Conservation (phyloP, 75 land plant genomes). For the Isoetes taiwanensis region DNA sequence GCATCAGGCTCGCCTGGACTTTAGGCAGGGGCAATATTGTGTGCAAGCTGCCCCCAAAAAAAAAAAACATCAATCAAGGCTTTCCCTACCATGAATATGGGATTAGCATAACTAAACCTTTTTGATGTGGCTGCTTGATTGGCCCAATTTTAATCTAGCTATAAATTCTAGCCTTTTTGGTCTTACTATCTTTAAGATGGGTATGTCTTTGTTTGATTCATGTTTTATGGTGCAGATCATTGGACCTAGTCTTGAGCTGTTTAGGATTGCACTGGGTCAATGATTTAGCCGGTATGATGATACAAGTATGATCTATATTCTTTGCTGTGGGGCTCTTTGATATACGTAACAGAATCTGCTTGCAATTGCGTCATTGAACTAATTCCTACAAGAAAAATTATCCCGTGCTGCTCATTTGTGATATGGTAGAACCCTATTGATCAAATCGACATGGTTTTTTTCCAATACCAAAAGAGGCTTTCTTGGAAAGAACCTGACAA, state of each 20-base stretch:
- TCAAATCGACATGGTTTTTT: not conserved
- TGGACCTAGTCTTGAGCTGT: constrained; percentile 76
- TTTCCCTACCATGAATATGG: not conserved
- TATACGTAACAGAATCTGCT: not conserved
- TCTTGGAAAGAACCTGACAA: too few species aligned
- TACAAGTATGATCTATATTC: constrained; percentile 37
- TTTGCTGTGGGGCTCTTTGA: not conserved
- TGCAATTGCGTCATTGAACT: not conserved
- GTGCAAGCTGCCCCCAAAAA: too few species aligned
- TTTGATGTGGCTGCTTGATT: not conserved
- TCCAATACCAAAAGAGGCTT: not conserved
- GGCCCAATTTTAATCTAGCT: not conserved
- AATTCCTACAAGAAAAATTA: too few species aligned
- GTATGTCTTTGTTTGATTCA: too few species aligned
- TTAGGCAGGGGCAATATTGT: too few species aligned
- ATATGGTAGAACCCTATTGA: too few species aligned
- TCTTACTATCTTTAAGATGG: not conserved
- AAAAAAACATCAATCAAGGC: too few species aligned
- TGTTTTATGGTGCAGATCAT: constrained; percentile 34
- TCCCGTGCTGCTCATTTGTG: too few species aligned
- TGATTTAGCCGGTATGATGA: constrained; percentile 92
- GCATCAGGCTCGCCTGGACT: too few species aligned
- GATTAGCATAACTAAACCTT: not conserved
- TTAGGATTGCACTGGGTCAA: constrained; percentile 96
- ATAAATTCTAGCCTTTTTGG: not conserved